These are phyloP conservation scores for Boletus coccyginus DNA, from an alignment of 768 basidiomycete genomes.

Conservation along the genomic window DNA sequence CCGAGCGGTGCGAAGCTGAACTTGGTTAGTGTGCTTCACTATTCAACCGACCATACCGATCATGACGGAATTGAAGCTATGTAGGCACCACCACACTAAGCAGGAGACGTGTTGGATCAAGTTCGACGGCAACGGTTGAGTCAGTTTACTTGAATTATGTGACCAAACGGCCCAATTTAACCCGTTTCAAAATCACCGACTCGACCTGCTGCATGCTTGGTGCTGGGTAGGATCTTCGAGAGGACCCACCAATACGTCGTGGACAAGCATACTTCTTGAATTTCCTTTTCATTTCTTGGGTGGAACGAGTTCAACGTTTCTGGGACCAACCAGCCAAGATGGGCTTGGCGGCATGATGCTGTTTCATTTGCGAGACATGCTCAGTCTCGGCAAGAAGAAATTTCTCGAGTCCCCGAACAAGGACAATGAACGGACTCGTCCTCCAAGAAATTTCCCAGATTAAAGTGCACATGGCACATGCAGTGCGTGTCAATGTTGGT, in stretches of 20 bases:
- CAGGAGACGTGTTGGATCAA: background rate
- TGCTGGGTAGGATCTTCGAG: background rate
- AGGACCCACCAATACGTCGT: too few species aligned
- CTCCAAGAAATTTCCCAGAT: background rate
- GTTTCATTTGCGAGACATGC: too few species aligned
- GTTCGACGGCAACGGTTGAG: background rate
- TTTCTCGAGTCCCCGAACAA: background rate
- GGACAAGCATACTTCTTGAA: too few species aligned
- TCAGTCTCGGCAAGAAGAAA: background rate
- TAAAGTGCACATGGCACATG: too few species aligned
- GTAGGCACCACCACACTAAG: too few species aligned
- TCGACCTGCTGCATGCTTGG: background rate
- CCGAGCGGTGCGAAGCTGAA: background rate
- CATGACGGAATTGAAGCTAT: too few species aligned
- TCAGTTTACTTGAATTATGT: background rate
- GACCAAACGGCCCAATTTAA: background rate
- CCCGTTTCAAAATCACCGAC: background rate
- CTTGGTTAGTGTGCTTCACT: too few species aligned
- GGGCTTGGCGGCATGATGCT: background rate
- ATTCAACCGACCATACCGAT: too few species aligned
- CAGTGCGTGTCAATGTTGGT: background rate
- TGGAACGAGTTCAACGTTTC: too few species aligned
- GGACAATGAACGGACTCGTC: too few species aligned
- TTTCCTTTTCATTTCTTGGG: too few species aligned
- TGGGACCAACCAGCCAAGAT: too few species aligned